These are phyloP conservation scores for Cyberlindnera galapagoensis DNA, from an alignment of 805 yeast species.

Conservation along the genomic window DNA sequence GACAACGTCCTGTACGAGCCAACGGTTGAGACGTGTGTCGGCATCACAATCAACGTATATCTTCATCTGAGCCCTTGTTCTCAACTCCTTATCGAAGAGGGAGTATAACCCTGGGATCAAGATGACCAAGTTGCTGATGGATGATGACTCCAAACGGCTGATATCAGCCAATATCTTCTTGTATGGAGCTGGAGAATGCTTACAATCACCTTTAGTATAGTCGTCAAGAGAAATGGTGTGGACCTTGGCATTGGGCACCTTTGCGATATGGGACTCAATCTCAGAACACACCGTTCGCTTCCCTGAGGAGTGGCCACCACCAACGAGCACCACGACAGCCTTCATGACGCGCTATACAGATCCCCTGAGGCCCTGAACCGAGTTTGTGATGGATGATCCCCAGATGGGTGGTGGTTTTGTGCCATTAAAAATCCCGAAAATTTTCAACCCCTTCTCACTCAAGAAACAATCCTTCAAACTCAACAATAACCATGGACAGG, in stretches of 20 bases:
- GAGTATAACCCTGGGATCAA: conserved; percentile 79
- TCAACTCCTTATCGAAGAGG: conserved; percentile 51
- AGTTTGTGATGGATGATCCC: no score
- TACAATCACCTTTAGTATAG: conserved; percentile 24
- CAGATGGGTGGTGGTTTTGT: no score
- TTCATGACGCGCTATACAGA: no score
- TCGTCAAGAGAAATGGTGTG: conserved; percentile 38
- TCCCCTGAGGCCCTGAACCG: no score
- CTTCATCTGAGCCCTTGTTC: conserved; percentile 53
- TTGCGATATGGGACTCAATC: conserved; percentile 28
- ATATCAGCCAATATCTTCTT: background rate
- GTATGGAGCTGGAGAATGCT: conserved; percentile 8
- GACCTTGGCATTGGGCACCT: conserved; percentile 21
- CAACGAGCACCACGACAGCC: conserved; percentile 39
- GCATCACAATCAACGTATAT: conserved; percentile 81
- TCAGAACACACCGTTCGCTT: conserved; percentile 31
- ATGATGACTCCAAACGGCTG: conserved; percentile 11
- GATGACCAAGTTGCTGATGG: conserved; percentile 32
- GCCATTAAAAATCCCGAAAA: no score
- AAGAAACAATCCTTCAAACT: no score
- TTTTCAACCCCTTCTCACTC: no score
- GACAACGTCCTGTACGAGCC: conserved; percentile 42
- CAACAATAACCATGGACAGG: conserved; percentile 50
- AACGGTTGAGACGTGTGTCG: conserved; percentile 75
- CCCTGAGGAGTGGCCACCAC: conserved; percentile 61